Evolutionary conservation across 148 eudicot species (phyloP), one percentile per base, ranked within the genome.

Genomic region (Fagopyrum esculentum): DNA sequence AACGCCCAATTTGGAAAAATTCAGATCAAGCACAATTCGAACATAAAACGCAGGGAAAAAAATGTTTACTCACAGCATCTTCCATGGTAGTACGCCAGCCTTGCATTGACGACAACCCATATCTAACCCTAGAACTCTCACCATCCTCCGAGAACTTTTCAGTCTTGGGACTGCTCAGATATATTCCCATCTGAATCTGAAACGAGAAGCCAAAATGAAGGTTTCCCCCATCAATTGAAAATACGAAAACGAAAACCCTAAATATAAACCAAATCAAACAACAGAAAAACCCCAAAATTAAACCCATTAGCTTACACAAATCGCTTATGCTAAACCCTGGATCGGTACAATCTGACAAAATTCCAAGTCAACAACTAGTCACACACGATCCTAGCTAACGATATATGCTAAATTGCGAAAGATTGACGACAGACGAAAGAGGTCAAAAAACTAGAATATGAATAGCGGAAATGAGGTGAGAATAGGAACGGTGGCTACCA

Each of bases 31-130:
- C 19, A 66, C 71, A 43, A 17, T 1, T 66, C 44, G n/a, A 11
- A 66, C 7, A 73, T 43, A 77, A 40, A n/a, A 52, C 71, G 22
- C 74, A 15, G 12, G 40, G 1, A 35, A 75, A 51, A 70, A 75
- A 47, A 45, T 51, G 70, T 71, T 9, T 77, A 87, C 97, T 92
- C 79, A 95, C 99, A 80, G 99, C 97, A 86, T 95, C 99, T 86
- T 95, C 99, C 99, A 95, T 95, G 72, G 94, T 81, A 12, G 99
- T 86, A 71, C 99, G 97, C 99, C 99, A 95, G 43, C 99, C 99
- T 87, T 95, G 99, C 99, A 95, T 95, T 12, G 99, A 92, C 40
- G 97, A 95, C 45, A 92, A 71, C 59, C 99, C 99, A 82, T 87
- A 95, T 79, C 82, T 82, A 76, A 95, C 80, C 84, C 82, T 88